Evolutionary conservation across 129 eudicot species (phyloP).

Genomic region (Glebionis coronaria): DNA sequence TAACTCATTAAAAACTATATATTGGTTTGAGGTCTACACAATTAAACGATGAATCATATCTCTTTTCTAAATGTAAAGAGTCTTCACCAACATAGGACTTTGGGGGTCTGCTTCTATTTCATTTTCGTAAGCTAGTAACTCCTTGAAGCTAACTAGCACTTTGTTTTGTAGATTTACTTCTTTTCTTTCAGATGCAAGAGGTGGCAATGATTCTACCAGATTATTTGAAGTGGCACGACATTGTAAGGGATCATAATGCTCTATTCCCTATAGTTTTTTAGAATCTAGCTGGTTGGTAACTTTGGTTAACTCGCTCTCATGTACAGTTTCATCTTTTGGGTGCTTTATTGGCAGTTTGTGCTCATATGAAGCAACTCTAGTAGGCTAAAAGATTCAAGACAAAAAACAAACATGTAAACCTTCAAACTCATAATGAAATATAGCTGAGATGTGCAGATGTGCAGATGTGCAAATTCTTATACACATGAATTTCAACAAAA

Average conservation of each 20-base stretch:
- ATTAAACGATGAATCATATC: too few species aligned
- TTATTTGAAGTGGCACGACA: constrained; percentile 5
- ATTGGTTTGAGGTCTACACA: too few species aligned
- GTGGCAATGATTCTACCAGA: constrained; percentile 4
- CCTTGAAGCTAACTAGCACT: constrained; percentile 38
- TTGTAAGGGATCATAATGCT: constrained; percentile 9
- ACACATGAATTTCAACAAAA: too few species aligned
- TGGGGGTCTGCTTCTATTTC: constrained; percentile 27
- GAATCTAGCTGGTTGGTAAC: constrained; percentile 14
- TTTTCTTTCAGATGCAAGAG: constrained; percentile 13
- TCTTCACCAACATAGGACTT: constrained; percentile 45
- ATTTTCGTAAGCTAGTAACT: constrained; percentile 42
- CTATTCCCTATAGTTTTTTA: constrained; percentile 25
- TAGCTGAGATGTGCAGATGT: too few species aligned
- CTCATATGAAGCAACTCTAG: constrained; percentile 36
- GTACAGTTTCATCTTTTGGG: constrained; percentile 10
- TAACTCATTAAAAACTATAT: too few species aligned
- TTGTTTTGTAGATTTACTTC: constrained; percentile 18
- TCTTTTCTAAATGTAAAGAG: constrained; percentile 58
- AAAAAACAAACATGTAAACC: not conserved
- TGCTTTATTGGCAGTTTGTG: constrained; percentile 27
- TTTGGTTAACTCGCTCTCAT: constrained; percentile 21
- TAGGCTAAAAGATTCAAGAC: constrained; percentile 27
- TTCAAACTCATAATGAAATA: not conserved
- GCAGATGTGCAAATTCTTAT: too few species aligned